Evolutionary conservation across 495 filamentous ascomycete genomes (phyloP), one percentile per base, ranked within the genome.

Genomic region (Penicillium atrosanguineum): DNA sequence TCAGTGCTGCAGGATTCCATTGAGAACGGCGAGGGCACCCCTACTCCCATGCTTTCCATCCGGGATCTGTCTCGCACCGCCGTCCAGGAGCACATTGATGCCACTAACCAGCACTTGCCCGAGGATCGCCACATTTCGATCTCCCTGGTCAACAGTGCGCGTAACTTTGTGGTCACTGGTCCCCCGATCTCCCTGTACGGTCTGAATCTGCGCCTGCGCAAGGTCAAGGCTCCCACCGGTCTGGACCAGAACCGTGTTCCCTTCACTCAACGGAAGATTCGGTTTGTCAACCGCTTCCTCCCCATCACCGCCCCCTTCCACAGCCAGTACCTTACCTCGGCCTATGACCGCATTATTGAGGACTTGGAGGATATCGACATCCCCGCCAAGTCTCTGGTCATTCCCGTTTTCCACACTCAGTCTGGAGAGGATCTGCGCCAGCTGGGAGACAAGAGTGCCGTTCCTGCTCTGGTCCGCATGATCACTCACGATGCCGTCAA

Each of bases 291-390:
- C 73, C 86, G 94, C 55, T 99, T 99, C 77, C 75, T 99, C 48
- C 95, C 95, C 26, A 97, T 99, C 69, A 96, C 92, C 1, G 88
- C 94, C 8, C 95, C 95, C 7, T 99, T 99, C 77, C 95, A 99
- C 74, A 97, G 94, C 78, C 87, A 87, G 53, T 96, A 96, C 61
- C 82, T 99, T 38, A 78, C 81, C 40, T 82, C 88, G 39, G 91
- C 95, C 3, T 86, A 87, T 15, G 80, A 84, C 43, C 79, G 89
- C 39, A 88, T 97, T 49, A 78, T 87, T 37, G 87, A 95, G 52
- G 95, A 99, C 64, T 76, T 97, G 39, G 88, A 89, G 61, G 85
- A 90, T 60, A 72, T 99, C 21, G 68, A 80, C 7, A 89, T 96
- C 26, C 77, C 84, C 38, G 80, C 81, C 46, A 75, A 79, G 50